Evolutionary conservation across 495 filamentous ascomycete species (phyloP).

Genomic region (Neurospora sp.): DNA sequence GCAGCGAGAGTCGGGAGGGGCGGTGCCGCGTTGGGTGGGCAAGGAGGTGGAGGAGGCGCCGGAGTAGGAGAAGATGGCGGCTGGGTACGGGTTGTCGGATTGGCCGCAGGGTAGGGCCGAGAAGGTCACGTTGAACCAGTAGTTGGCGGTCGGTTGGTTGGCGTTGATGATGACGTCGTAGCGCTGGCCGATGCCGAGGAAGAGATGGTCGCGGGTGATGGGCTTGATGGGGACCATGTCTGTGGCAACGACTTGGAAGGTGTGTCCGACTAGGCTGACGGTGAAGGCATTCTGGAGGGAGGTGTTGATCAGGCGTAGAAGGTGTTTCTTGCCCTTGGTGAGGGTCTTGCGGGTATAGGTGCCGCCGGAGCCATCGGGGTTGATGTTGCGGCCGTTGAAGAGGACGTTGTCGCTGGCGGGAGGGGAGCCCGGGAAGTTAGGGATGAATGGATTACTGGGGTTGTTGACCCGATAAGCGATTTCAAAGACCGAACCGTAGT

Average conservation of each 20-base stretch:
- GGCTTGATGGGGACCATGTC: conserved; percentile 42
- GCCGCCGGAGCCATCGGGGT: conserved; percentile 17
- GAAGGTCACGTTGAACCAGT: conserved; percentile 41
- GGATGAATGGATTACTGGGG: conserved; percentile 19
- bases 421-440: conserved; percentile 21
- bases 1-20: conserved; percentile 13
- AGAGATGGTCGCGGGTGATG: conserved; percentile 29
- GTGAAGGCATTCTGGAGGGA: conserved; percentile 26
- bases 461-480: conserved; percentile 12
- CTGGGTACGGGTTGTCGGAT: conserved; percentile 15
- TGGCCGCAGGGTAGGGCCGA: conserved; percentile 17
- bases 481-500: conserved; percentile 21
- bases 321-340: conserved; percentile 32
- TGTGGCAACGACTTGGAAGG: conserved; percentile 36
- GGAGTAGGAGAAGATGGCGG: conserved; percentile 19
- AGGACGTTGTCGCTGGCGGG: conserved; percentile 22
- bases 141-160: conserved; percentile 37
- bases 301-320: conserved; percentile 42
- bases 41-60: conserved; percentile 10
- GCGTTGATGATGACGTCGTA: conserved; percentile 58
- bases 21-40: conserved; percentile 7
- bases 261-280: conserved; percentile 36
- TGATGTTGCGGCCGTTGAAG: conserved; percentile 35
- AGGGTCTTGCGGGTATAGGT: conserved; percentile 25
- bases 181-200: conserved; percentile 54